Evolutionary conservation across 2,329 filamentous ascomycete species (phyloP).

Genomic region (Ophiostoma triangulosporum): DNA sequence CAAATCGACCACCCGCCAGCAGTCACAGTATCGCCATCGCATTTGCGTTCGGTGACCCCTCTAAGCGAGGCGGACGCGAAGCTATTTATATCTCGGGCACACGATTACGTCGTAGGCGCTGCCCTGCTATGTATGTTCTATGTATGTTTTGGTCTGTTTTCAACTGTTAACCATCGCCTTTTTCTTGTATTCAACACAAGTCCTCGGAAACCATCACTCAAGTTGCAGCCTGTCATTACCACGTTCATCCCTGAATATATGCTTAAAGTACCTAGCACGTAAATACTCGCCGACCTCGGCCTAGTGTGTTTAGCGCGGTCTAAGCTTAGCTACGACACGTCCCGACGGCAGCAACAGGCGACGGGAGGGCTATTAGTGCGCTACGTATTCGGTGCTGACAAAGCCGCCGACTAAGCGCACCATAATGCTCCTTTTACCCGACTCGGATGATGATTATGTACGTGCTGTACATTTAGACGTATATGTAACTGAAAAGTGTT

Average conservation of each 20-base stretch:
- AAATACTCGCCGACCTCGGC: too few species aligned
- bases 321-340: constrained; percentile 9
- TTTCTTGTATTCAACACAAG: too few species aligned
- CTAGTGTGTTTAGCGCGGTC: constrained; percentile 9
- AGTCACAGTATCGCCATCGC: too few species aligned
- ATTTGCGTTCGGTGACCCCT: not conserved
- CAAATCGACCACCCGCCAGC: too few species aligned
- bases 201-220: too few species aligned
- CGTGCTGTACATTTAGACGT: too few species aligned
- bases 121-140: not conserved
- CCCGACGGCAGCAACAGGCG: constrained; percentile 12
- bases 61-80: not conserved
- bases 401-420: not conserved
- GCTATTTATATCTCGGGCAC: not conserved
- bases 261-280: too few species aligned
- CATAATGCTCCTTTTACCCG: not conserved
- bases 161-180: not conserved
- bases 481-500: too few species aligned
- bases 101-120: not conserved
- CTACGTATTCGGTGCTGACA: constrained; percentile 1
- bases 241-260: too few species aligned
- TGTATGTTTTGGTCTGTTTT: not conserved
- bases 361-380: constrained; percentile 11
- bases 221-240: too few species aligned
- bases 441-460: not conserved